Evolutionary conservation across 2,329 filamentous ascomycete species (phyloP), one percentile per base, ranked within the genome.

Genomic region (Pestalotiopsis sp.): DNA sequence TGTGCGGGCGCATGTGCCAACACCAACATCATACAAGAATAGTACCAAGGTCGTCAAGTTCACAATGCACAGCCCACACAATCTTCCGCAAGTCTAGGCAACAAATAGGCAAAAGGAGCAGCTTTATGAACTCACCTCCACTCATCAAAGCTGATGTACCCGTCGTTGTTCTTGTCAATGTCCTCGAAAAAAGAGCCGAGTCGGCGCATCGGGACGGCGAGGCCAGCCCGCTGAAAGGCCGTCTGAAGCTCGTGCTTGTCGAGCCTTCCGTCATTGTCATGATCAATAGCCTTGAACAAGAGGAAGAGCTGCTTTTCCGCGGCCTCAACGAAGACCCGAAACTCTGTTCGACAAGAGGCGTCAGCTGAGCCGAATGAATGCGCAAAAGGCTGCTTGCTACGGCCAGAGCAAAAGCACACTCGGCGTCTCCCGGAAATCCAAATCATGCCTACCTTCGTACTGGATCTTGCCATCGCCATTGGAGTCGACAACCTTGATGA

Each of bases 401-500:
- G 27, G 27, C 27, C 27, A 31, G 27, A 31, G 27, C 27, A 31
- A 23, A 17, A 23, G 25, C 52, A 4, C 20, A 14, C 3, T 23
- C 17, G 4, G 20, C 20, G n/a, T 14, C 27, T 31, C 27, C 27
- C 27, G 6, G 6, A 31, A 31, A 31, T 17, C n/a, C 25, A 9
- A 45, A 52, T 20, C n/a, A 38, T 38, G 25, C 70, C 67, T 36
- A 96, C 94, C 94, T 82, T 94, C 89, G 79, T 94, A 98, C 81
- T 97, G 92, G 75, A 99, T 98, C 76, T 90, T 91, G 72, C 95
- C 94, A 80, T 98, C 94, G 31, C 90, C 89, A 78, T 95, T 94
- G 69, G 90, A 92, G 78, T 99, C 96, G 71, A 98, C 94, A 70
- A 91, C 88, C 72, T 87, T 86, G 78, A 98, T 87, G 69, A 98